Evolutionary conservation across 345 rosid species (phyloP).

Genomic region (Gossypium herbaceum): DNA sequence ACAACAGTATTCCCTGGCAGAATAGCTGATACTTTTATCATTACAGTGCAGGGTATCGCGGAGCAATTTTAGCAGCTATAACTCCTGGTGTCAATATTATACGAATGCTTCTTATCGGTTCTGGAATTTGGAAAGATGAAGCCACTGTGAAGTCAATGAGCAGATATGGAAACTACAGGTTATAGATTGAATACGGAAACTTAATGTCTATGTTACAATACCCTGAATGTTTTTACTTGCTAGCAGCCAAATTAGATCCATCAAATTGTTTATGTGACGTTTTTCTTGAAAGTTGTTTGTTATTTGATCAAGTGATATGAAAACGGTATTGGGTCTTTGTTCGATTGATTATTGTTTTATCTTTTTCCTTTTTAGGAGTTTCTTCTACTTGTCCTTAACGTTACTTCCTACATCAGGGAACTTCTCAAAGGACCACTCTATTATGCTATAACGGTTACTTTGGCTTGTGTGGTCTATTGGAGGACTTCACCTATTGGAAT

Average conservation of each 20-base stretch:
- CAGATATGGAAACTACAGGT: conserved; percentile 90
- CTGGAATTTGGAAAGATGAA: conserved; percentile 74
- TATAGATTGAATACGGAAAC: conserved; percentile 7
- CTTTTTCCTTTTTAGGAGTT: background rate
- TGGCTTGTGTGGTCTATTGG: conserved; percentile 65
- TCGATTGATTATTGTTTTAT: background rate
- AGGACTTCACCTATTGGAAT: conserved; percentile 70
- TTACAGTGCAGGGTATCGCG: conserved; percentile 71
- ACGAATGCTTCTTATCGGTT: conserved; percentile 74
- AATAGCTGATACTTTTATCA: conserved; percentile 15
- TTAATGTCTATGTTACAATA: background rate
- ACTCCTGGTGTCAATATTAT: conserved; percentile 64
- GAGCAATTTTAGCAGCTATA: conserved; percentile 70
- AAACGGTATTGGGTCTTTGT: no score
- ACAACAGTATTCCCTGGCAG: conserved; percentile 1
- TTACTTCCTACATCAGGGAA: conserved; percentile 56
- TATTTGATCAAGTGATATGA: no score
- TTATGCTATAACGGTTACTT: conserved; percentile 57
- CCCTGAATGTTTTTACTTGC: background rate
- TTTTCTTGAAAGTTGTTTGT: no score
- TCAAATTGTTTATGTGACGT: no score
- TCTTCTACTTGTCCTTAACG: conserved; percentile 14
- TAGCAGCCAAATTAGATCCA: background rate
- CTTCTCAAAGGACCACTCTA: conserved; percentile 90
- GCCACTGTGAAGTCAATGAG: conserved; percentile 93